phyloP scores from a whole-genome alignment of 2,329 filamentous ascomycete genomes.

The Botrytis tulipae region DNA sequence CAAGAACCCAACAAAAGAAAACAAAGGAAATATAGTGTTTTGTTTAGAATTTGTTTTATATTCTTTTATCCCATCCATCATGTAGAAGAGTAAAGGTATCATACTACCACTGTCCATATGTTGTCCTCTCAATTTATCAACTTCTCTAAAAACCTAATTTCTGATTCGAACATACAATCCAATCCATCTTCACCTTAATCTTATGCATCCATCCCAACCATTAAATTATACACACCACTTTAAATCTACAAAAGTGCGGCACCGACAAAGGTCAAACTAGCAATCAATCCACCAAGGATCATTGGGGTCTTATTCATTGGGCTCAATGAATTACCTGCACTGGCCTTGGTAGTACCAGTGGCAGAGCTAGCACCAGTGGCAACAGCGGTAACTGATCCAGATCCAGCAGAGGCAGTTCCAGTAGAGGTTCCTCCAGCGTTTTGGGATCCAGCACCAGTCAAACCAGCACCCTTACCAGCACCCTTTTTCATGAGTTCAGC shows the following conservation, averaged over 20 bases:
- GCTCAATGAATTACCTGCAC: slow-evolving; percentile 23
- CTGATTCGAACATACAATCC: slow-evolving; percentile 13
- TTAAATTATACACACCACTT: slow-evolving; percentile 9
- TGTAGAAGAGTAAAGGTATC: slow-evolving; percentile 6
- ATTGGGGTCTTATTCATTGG: slow-evolving; percentile 27
- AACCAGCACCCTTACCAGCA: slow-evolving; percentile 46
- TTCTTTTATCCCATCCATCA: neutral
- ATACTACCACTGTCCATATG: neutral
- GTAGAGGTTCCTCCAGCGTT: slow-evolving; percentile 34
- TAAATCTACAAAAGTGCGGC: slow-evolving; percentile 27
- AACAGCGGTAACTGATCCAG: slow-evolving; percentile 31
- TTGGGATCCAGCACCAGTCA: slow-evolving; percentile 39
- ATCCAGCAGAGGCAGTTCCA: slow-evolving; percentile 34
- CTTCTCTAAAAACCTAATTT: neutral
- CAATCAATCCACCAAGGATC: slow-evolving; percentile 25
- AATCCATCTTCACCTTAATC: neutral
- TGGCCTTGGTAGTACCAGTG: slow-evolving; percentile 10
- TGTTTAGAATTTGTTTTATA: neutral
- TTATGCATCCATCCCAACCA: neutral
- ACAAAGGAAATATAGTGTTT: neutral
- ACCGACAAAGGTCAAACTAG: slow-evolving; percentile 29
- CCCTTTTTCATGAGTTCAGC: slow-evolving; percentile 46
- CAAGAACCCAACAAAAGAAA: neutral
- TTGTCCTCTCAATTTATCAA: neutral
- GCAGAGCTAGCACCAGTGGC: slow-evolving; percentile 18